Base-by-base conservation (phyloP, 306 rosid genomes). In the Cajanus cajan region DNA sequence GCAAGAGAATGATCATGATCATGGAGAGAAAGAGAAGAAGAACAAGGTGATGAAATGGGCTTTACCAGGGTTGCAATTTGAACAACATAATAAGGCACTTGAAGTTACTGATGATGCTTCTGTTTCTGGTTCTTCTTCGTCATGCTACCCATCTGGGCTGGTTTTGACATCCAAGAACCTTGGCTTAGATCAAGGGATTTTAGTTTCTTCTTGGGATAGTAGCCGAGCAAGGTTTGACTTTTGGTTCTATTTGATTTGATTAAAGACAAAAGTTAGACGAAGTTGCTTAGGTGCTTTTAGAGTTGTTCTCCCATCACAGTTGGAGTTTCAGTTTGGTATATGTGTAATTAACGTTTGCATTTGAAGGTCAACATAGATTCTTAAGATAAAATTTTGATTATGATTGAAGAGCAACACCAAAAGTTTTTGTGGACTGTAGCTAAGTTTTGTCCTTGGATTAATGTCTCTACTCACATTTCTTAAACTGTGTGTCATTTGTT, bases 11-110 rank as follows among this genome's bases (percentile, higher is more conserved):
- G 9, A 22, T 22, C 8, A 55, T 5, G 37, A 25, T 36, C 37
- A 70, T 25, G 64, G 79, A 82, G 39, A 79, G 62, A 15, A 66
- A 19, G 16, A 55, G 13, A 18, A 37, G 24, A 72, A 82, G 51
- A 70, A 80, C 81, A 86, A 82, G 82, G 85, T 79, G 9, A 63
- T 59, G 84, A 93, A 91, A 86, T 91, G 98, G 99, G 93, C 98
- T 66, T 84, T 96, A 63, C 97, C 97, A 1, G 99, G 99, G 40
- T 79, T 92, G 81, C 97, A 86, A 51, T 43, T 22, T 48, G 47
- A 33, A 36, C 41, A 67, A 19, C 82, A 64, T 3, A 69, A 58
- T 4, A 80, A 68, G 51, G 90, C 47, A 75, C 65, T 22, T 24
- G 91, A 89, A 82, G 55, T 75, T 1, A 86, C 67, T 74, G 69